Evolutionary conservation across 2,329 filamentous ascomycete genomes (phyloP).

Genomic region (Penicillium sp.): DNA sequence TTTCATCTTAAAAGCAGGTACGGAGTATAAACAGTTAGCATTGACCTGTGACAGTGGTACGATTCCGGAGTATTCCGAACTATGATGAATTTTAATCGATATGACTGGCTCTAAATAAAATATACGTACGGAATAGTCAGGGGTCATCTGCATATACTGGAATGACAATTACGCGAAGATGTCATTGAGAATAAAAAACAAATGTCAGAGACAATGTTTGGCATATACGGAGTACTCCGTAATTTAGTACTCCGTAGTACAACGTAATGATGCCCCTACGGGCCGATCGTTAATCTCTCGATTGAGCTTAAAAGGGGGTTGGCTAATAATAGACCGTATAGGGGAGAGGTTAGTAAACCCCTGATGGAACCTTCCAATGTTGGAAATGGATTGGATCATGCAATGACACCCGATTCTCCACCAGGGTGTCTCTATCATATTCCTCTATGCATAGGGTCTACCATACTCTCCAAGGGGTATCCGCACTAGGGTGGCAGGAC

Average conservation of each 20-base stretch:
- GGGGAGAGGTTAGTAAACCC: constrained; percentile 3
- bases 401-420: not conserved
- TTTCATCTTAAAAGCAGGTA: not conserved
- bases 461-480: not conserved
- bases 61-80: not conserved
- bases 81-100: not conserved
- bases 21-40: not conserved
- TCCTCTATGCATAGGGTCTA: not conserved
- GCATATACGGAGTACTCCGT: not conserved
- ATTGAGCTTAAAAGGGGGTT: not conserved
- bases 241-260: not conserved
- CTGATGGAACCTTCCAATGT: not conserved
- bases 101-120: not conserved
- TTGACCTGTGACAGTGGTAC: not conserved
- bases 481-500: not conserved
- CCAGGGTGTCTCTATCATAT: not conserved
- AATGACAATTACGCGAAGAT: no score
- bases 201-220: not conserved
- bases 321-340: constrained; percentile 4
- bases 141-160: no score
- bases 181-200: not conserved
- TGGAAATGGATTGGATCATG: not conserved
- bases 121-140: no score
- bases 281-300: not conserved
- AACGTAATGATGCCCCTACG: not conserved